phyloP scores from a whole-genome alignment of 805 yeast genomes.

The Huiozyma naganishii region DNA sequence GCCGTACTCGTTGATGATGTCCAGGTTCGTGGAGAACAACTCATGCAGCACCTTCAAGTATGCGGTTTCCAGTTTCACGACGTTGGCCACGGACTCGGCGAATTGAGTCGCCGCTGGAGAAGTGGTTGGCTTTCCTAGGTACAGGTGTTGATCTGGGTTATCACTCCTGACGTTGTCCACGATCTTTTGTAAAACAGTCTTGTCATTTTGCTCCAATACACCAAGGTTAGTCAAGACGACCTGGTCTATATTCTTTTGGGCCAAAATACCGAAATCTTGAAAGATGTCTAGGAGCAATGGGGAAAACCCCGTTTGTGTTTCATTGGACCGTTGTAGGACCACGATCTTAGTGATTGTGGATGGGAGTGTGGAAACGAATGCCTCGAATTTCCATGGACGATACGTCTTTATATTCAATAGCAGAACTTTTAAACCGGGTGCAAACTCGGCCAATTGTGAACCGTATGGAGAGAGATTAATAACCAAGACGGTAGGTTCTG shows the following conservation, averaged over 20 bases:
- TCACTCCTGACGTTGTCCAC: conserved; percentile 39
- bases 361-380: conserved; percentile 43
- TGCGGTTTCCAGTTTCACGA: conserved; percentile 54
- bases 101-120: neutral
- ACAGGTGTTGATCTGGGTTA: conserved; percentile 51
- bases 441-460: conserved; percentile 32
- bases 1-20: conserved; percentile 49
- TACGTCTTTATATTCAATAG: conserved; percentile 47
- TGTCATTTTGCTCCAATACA: conserved; percentile 29
- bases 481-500: conserved; percentile 14
- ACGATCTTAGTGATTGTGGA: conserved; percentile 44
- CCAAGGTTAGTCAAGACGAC: conserved; percentile 44
- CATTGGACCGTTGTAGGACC: conserved; percentile 43
- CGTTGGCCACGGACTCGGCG: conserved; percentile 24
- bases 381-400: conserved; percentile 59
- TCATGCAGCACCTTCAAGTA: conserved; percentile 68
- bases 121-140: conserved; percentile 36
- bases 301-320: conserved; percentile 37
- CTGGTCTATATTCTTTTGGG: conserved; percentile 37
- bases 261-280: conserved; percentile 40
- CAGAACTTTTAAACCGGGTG: conserved; percentile 10
- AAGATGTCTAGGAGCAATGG: conserved; percentile 71
- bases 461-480: conserved; percentile 55
- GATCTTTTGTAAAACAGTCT: conserved; percentile 39
- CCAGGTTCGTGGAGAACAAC: conserved; percentile 42